Base-by-base conservation (phyloP, 1,139 yeast genomes). In the Pichia sp. region DNA sequence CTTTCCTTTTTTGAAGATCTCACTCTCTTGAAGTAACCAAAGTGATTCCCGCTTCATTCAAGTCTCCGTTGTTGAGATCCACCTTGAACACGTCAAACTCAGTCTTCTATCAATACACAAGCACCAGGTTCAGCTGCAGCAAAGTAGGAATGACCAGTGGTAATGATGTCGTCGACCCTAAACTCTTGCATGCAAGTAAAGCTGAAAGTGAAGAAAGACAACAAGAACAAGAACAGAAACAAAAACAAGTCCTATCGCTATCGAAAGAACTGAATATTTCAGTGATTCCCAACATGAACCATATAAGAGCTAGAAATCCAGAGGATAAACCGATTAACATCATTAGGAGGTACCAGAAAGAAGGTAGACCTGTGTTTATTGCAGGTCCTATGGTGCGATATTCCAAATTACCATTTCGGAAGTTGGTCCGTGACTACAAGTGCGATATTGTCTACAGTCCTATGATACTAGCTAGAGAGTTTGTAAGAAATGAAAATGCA, bases 351-450 rank as follows among this genome's bases (percentile, higher is more conserved):
- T 72, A 79, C 60, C 66, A 68, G 53, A 59, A 55, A 16, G 73
- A 75, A 48, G 76, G 77, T 1, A 70, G 88, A 52, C 88, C 90
- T 0, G 93, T 84, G 0, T 79, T 76, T 55, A 79, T 93, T 16
- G 93, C 96, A 0, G 99, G 98, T 0, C 99, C 99, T 6, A 93
- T 93, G 99, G 99, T 93, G 1, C 74, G 99, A 50, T 93, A 93
- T 71, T 89, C 96, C 1, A 93, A 93, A 67, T 77, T 95, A 42
- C 96, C 99, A 3, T 93, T 93, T 64, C 76, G 99, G 47, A 87
- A 87, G 55, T 71, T 88, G 5, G 80, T 91, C 13, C 76, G 96
- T 42, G 82, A 84, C 48, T 90, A 82, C 65, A 74, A 78, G 52
- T 81, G 83, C 44, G 96, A 91, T 64, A 83, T 93, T 10, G 95